Evolutionary conservation across 2,329 filamentous ascomycete species (phyloP).

Genomic region (Aspergillus ochraceoroseus): DNA sequence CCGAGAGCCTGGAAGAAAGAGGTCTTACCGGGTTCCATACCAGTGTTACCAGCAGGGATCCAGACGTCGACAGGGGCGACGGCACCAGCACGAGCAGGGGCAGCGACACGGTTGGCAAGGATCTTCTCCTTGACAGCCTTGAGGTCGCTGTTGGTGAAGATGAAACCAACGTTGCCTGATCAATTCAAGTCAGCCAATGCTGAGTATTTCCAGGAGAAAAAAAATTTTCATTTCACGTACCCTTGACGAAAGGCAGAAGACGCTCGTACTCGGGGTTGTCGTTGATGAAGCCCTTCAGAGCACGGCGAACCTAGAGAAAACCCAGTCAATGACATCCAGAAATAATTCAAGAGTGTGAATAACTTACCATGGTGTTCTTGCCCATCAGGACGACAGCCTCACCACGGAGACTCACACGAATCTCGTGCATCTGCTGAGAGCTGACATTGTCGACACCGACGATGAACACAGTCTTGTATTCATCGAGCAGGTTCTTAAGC

Average conservation of each 20-base stretch:
- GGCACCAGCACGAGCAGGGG: conserved; percentile 96
- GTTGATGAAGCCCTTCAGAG: conserved; percentile 85
- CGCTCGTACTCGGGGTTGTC: conserved; percentile 97
- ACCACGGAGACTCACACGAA: conserved; percentile 82
- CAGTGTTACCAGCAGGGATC: conserved; percentile 96
- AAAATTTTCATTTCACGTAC: conserved; percentile 36
- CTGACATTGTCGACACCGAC: conserved; percentile 98
- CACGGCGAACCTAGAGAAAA: conserved; percentile 72
- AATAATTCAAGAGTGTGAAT: background rate
- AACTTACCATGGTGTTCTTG: conserved; percentile 97
- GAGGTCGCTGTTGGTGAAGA: conserved; percentile 97
- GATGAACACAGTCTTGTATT: conserved; percentile 97
- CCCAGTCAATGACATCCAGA: conserved; percentile 10
- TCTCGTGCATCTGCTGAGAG: conserved; percentile 99
- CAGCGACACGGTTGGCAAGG: conserved; percentile 92
- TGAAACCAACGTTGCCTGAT: conserved; percentile 91
- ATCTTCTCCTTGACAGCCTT: conserved; percentile 93
- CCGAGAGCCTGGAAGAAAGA: conserved; percentile 99
- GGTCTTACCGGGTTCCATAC: conserved; percentile 99
- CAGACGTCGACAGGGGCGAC: conserved; percentile 89
- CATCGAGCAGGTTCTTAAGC: conserved; percentile 94
- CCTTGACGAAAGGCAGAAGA: conserved; percentile 90
- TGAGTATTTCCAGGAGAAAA: too few relatives aligned
- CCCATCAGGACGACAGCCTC: conserved; percentile 97
- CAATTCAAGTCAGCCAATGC: background rate